Evolutionary conservation across 805 yeast species (phyloP).

Genomic region (Vanderwaltozyma yarrowii): DNA sequence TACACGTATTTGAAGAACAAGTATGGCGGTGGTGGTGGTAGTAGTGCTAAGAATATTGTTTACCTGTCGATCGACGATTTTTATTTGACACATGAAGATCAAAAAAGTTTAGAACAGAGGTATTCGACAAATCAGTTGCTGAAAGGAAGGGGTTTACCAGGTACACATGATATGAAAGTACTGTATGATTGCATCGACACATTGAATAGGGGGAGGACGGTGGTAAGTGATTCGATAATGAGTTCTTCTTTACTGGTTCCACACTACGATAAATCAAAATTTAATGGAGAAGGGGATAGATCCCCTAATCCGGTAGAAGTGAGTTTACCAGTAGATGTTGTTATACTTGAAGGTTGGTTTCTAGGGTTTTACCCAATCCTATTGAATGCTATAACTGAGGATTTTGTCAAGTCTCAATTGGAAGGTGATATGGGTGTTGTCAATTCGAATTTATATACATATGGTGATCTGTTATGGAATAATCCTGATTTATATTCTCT

Average conservation of each 20-base stretch:
- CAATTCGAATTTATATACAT: slow-evolving; percentile 42
- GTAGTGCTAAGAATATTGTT: slow-evolving; percentile 20
- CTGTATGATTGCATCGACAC: slow-evolving; percentile 15
- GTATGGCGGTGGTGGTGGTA: slow-evolving; percentile 33
- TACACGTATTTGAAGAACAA: slow-evolving; percentile 24
- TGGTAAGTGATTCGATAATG: too few relatives aligned
- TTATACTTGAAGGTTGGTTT: slow-evolving; percentile 93
- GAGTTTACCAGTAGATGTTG: slow-evolving; percentile 42
- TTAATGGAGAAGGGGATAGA: slow-evolving; percentile 74
- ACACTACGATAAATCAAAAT: slow-evolving; percentile 64
- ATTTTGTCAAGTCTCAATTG: slow-evolving; percentile 7
- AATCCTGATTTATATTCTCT: slow-evolving; percentile 47
- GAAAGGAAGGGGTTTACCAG: slow-evolving; percentile 83
- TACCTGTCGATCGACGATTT: slow-evolving; percentile 78
- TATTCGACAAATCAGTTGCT: slow-evolving; percentile 44
- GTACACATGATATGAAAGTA: slow-evolving; percentile 68
- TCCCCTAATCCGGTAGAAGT: slow-evolving; percentile 22
- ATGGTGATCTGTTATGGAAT: slow-evolving; percentile 33
- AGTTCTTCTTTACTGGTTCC: slow-evolving; percentile 44
- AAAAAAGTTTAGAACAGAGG: slow-evolving; percentile 33
- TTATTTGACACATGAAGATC: slow-evolving; percentile 60
- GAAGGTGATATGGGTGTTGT: slow-evolving; percentile 31
- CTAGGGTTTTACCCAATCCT: slow-evolving; percentile 53
- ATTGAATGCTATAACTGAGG: slow-evolving; percentile 14
- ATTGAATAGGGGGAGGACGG: slow-evolving; percentile 25